These are phyloP conservation scores for Schizosaccharomyces octosporus DNA, from an alignment of 805 yeast species.

Conservation along the genomic window DNA sequence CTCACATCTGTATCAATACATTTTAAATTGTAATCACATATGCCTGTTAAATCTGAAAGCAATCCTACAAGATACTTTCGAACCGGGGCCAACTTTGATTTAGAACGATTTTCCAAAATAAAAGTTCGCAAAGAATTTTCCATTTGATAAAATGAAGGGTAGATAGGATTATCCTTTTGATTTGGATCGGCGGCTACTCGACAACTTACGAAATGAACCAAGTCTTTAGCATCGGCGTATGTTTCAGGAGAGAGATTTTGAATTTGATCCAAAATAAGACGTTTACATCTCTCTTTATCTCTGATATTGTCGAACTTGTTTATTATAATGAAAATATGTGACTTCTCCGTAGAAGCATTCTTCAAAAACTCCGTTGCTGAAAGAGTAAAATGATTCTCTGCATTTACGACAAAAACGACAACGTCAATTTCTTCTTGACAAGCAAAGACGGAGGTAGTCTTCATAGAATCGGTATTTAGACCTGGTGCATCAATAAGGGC, in stretches of 20 bases:
- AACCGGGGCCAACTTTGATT: conserved; percentile 79
- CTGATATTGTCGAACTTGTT: conserved; percentile 72
- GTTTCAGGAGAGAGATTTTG: conserved; percentile 73
- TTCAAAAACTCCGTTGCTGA: conserved; percentile 85
- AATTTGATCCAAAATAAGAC: conserved; percentile 61
- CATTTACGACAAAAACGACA: conserved; percentile 84
- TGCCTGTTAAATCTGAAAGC: conserved; percentile 33
- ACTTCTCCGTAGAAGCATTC: conserved; percentile 73
- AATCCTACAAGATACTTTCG: conserved; percentile 59
- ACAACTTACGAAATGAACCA: conserved; percentile 72
- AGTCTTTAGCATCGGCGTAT: conserved; percentile 62
- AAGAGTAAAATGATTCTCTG: conserved; percentile 84
- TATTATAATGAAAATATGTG: conserved; percentile 78
- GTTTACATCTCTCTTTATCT: conserved; percentile 57
- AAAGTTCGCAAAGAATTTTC: conserved; percentile 71
- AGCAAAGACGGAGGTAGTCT: conserved; percentile 82
- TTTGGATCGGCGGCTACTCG: conserved; percentile 11
- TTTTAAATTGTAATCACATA: conserved; percentile 40
- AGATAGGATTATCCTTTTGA: conserved; percentile 8
- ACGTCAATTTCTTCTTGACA: conserved; percentile 93
- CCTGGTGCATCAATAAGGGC: conserved; percentile 95
- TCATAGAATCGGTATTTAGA: conserved; percentile 71
- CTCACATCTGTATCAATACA: conserved; percentile 27
- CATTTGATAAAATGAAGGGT: conserved; percentile 39
- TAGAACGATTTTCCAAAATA: conserved; percentile 65